Evolutionary conservation across 139 green algal species (phyloP).

Genomic region (Coelastrella sp.): DNA sequence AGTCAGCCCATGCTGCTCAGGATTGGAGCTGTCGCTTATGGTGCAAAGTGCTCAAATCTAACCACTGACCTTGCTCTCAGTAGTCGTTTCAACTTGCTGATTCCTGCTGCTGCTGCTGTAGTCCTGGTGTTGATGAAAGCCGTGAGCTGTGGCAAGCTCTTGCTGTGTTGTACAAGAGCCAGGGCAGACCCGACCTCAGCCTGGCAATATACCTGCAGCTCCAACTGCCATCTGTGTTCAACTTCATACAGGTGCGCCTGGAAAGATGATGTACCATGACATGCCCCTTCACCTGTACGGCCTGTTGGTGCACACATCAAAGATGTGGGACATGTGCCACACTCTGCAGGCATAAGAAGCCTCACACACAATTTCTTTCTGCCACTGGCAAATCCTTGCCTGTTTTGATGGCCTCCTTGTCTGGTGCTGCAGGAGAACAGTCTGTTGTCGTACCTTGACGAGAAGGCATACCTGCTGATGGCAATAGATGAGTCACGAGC

Average conservation of each 20-base stretch:
- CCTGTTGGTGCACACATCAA: neutral
- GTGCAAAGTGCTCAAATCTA: neutral
- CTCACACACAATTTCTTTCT: neutral
- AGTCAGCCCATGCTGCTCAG: too few species aligned
- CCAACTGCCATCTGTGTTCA: conserved; percentile 67
- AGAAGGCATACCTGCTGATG: conserved; percentile 64
- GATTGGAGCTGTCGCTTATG: too few species aligned
- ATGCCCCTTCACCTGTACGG: neutral
- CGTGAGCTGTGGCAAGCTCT: conserved; percentile 73
- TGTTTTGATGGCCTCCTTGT: neutral
- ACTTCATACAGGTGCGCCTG: conserved; percentile 72
- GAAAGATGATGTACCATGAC: neutral
- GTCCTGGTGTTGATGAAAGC: conserved; percentile 50
- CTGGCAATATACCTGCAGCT: conserved; percentile 83
- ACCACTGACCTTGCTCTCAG: neutral
- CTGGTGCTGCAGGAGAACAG: conserved; percentile 27
- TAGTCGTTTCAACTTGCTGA: neutral
- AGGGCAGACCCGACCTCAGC: conserved; percentile 82
- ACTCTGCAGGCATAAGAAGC: neutral
- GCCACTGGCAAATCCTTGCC: neutral
- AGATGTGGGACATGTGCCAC: neutral
- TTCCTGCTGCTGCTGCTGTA: neutral
- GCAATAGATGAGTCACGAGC: conserved; percentile 70
- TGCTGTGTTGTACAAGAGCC: conserved; percentile 83
- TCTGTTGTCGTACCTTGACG: conserved; percentile 25